Percentiles rank a stretch among this genome's conserved stretches.
Conservation (phyloP, 148 eudicot genomes). For the Polygonum maritimum region DNA sequence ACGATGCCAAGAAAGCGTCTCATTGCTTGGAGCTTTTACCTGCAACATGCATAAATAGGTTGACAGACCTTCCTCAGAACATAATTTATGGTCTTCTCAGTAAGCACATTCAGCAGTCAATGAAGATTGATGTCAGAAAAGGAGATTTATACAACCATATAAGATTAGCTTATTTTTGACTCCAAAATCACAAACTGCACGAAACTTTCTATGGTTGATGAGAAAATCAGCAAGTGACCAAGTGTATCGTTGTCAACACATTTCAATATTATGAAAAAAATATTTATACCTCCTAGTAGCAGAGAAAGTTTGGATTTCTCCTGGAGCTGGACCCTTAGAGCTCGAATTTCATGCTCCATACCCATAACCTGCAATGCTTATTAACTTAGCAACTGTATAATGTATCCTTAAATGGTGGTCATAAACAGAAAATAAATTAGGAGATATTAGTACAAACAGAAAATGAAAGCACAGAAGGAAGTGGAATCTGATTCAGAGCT, state of each 20-base stretch:
- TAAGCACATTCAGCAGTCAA: too few relatives aligned
- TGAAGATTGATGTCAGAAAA: too few relatives aligned
- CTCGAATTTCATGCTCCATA: conserved; percentile 96
- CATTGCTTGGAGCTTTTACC: too few relatives aligned
- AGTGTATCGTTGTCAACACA: not conserved
- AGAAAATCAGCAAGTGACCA: not conserved
- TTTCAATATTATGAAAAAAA: not conserved
- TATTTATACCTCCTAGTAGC: conserved; percentile 71
- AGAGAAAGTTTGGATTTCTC: conserved; percentile 84
- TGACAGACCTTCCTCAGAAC: too few relatives aligned
- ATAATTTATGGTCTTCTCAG: too few relatives aligned
- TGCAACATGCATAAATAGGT: conserved; percentile 19
- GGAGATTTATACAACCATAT: too few relatives aligned
- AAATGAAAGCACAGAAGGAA: not conserved
- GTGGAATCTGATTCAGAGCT: not conserved
- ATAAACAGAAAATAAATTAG: not conserved
- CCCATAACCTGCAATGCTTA: conserved; percentile 77
- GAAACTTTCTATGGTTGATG: not conserved
- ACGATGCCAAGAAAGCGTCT: too few relatives aligned
- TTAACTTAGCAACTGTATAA: not conserved
- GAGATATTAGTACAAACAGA: not conserved
- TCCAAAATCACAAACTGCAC: not conserved
- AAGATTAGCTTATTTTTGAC: not conserved
- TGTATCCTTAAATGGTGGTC: not conserved
- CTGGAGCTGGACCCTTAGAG: conserved; percentile 71